Conservation (phyloP, 345 rosid species). For the Syzygium grande region DNA sequence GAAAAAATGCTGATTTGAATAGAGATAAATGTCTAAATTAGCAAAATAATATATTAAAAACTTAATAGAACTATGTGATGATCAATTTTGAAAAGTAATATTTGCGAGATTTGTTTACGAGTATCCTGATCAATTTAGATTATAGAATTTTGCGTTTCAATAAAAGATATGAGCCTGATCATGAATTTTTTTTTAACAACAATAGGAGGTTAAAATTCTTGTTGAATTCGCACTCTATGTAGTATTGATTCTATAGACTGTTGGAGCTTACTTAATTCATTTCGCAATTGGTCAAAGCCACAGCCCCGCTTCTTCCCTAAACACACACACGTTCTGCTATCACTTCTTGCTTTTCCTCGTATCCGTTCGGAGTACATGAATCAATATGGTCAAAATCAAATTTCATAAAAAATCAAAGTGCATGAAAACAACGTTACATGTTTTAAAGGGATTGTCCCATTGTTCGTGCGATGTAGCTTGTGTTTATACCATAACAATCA, state of each 20-base stretch:
- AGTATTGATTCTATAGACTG: background rate
- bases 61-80: background rate
- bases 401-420: background rate
- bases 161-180: background rate
- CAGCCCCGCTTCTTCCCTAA: background rate
- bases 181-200: background rate
- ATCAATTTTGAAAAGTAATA: background rate
- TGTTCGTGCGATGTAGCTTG: background rate
- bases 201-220: background rate
- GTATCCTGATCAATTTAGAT: background rate
- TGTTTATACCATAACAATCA: background rate
- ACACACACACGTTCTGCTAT: background rate
- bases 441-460: background rate
- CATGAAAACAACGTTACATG: background rate
- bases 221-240: background rate
- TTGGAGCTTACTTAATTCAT: background rate
- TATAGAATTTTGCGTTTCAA: background rate
- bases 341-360: background rate
- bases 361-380: accelerated
- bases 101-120: background rate
- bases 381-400: background rate
- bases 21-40: background rate
- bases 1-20: background rate
- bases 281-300: background rate
- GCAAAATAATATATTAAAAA: background rate